Evolutionary conservation across 352 stramenopile genomes (phyloP).

Genomic region (Phytophthora idaei): DNA sequence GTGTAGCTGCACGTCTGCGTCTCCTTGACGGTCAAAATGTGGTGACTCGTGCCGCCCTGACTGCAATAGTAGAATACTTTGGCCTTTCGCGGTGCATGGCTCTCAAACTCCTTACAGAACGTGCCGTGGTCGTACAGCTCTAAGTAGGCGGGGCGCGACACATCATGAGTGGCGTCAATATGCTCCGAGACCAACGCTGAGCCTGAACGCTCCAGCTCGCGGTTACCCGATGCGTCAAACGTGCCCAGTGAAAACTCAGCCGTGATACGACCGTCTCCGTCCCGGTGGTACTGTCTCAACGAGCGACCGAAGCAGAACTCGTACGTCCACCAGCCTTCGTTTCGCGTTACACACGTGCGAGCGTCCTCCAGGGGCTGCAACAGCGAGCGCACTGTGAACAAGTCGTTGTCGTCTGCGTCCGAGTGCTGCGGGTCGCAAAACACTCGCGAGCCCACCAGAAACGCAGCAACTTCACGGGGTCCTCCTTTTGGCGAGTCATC

Average conservation of each 20-base stretch:
- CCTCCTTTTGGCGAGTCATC: constrained; percentile 3
- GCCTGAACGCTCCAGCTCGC: constrained; percentile 46
- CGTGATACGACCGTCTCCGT: constrained; percentile 66
- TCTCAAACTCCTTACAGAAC: constrained; percentile 77
- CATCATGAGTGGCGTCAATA: constrained; percentile 81
- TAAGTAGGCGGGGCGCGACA: constrained; percentile 66
- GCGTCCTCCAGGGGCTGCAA: constrained; percentile 54
- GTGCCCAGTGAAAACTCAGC: constrained; percentile 72
- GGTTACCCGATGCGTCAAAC: constrained; percentile 60
- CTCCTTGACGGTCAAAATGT: constrained; percentile 82
- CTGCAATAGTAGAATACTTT: constrained; percentile 83
- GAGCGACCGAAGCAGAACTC: constrained; percentile 80
- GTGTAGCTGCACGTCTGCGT: constrained; percentile 85
- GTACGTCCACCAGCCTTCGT: constrained; percentile 87
- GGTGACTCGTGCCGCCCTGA: constrained; percentile 62
- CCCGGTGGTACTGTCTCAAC: constrained; percentile 78
- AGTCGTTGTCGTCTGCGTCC: constrained; percentile 49
- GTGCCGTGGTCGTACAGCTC: constrained; percentile 76
- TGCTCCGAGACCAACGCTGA: constrained; percentile 69
- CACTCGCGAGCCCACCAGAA: constrained; percentile 66
- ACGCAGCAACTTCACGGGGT: constrained; percentile 36
- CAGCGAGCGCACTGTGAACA: constrained; percentile 58
- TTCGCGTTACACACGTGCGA: constrained; percentile 74
- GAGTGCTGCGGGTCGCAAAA: constrained; percentile 72
- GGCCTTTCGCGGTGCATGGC: constrained; percentile 56